Base-by-base conservation (phyloP, 345 rosid genomes). In the Iberis pinnata region DNA sequence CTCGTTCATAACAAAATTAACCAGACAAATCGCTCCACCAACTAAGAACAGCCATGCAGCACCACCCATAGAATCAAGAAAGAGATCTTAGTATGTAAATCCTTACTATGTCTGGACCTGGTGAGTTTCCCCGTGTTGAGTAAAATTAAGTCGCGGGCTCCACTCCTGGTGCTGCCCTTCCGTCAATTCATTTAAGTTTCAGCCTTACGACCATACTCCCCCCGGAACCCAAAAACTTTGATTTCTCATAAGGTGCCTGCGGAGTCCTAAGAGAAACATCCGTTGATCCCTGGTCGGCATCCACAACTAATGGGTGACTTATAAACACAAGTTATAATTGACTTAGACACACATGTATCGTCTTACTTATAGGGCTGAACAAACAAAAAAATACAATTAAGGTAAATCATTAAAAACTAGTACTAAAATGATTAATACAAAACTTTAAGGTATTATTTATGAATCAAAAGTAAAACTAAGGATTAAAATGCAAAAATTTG, bases 51-150 rank as follows among this genome's bases (percentile, higher is more conserved):
- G 17, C 31, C 17, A 44, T 44, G 31, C 27, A 44, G 31, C 31
- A 44, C 49, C 49, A 44, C 49, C 49, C 49, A 44, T 44, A 44
- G 31, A 44, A 44, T 44, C 49, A 44, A 44, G 31, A 44, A 44
- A 44, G 31, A 44, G 31, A 4, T 44, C 16, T 22, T 5, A 44
- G 6, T 44, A 9, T 44, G 31, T 44, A 16, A 22, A 20, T 44
- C 49, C 12, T 44, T 22, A 44, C 49, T 44, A 44, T 44, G 49
- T 44, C 10, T 12, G 49, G 31, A 22, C 49, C 84, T 49, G 33
- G 33, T 29, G 8, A 29, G 33, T 29, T 29, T 29, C 33, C 33
- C 33, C 33, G 10, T 29, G 33, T 29, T 29, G 33, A 29, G 33
- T 29, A 5, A 29, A 29, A 29, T 29, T 29, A 29, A 29, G 33